Percentiles rank a stretch among this genome's conserved stretches.
These are phyloP conservation scores for Mucor irregularis DNA, from an alignment of 371 early-diverging fungal species.

Conservation along the genomic window DNA sequence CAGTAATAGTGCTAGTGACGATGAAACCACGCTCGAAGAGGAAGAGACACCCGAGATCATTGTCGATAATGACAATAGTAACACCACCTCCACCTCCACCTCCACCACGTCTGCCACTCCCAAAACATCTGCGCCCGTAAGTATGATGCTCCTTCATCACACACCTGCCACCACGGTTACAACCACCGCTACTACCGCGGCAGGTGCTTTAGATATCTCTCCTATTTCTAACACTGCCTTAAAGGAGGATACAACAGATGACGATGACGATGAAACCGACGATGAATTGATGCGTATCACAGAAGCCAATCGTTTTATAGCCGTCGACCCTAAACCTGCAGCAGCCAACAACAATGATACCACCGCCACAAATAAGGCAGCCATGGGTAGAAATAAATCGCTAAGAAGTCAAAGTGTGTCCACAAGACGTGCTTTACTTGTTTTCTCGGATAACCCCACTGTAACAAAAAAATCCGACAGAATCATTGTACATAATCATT, in stretches of 20 bases:
- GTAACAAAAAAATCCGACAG: slow-evolving; percentile 15
- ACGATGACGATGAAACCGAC: slow-evolving; percentile 13
- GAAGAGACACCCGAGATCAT: slow-evolving; percentile 10
- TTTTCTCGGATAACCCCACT: slow-evolving; percentile 27
- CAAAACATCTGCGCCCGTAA: not conserved
- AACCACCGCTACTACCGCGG: slow-evolving; percentile 1
- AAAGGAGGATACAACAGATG: slow-evolving; percentile 5
- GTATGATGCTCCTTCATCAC: not conserved
- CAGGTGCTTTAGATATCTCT: slow-evolving; percentile 16
- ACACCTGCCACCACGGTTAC: slow-evolving; percentile 9
- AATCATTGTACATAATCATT: slow-evolving; percentile 24
- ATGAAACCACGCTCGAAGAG: not conserved
- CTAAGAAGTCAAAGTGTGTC: slow-evolving; percentile 16
- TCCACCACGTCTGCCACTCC: not conserved
- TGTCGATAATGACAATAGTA: not conserved
- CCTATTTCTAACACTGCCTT: not conserved
- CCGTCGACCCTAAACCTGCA: slow-evolving; percentile 3
- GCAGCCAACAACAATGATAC: not conserved
- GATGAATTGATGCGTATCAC: slow-evolving; percentile 33
- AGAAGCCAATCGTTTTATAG: slow-evolving; percentile 37
- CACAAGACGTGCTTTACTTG: slow-evolving; percentile 17
- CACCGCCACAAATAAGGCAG: not conserved
- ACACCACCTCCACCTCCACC: not conserved
- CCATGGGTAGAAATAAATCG: slow-evolving; percentile 1
- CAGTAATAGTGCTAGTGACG: not conserved